Percentiles rank a stretch among this genome's conserved stretches.
These are phyloP conservation scores for Tilletia indica DNA, from an alignment of 1,284 basidiomycete species.

Conservation along the genomic window DNA sequence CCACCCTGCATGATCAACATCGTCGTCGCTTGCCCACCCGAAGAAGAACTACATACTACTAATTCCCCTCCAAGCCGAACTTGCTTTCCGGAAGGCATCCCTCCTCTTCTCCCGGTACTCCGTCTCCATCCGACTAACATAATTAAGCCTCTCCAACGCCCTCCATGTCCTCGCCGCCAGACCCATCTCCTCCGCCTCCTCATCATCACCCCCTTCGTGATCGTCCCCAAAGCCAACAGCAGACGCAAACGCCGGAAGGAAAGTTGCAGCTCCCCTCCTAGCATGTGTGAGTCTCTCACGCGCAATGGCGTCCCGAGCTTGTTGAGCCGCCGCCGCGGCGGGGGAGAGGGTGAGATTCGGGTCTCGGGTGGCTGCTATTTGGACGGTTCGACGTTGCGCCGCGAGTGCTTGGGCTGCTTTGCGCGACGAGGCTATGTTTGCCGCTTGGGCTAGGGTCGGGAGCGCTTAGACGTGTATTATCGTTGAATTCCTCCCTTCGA, in stretches of 20 bases:
- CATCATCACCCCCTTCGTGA: background rate
- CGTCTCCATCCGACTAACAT: constrained; percentile 17
- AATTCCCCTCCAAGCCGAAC: too few species aligned
- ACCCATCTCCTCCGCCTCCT: background rate
- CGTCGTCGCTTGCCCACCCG: too few species aligned
- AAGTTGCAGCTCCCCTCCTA: background rate
- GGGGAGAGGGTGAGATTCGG: background rate
- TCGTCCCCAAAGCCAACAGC: background rate
- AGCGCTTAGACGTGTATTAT: background rate
- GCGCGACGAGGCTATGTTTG: background rate
- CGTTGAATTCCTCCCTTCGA: too few species aligned
- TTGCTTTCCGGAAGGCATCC: constrained; percentile 52
- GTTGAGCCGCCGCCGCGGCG: constrained; percentile 1
- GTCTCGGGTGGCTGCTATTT: background rate
- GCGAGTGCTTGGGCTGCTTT: constrained; percentile 8
- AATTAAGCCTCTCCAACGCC: background rate
- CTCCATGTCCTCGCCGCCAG: background rate
- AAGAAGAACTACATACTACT: too few species aligned
- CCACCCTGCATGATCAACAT: too few species aligned
- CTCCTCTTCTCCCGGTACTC: constrained; percentile 51
- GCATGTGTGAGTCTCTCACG: background rate
- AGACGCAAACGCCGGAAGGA: background rate
- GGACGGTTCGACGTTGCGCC: background rate
- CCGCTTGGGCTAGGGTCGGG: background rate
- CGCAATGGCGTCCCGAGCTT: background rate